phyloP scores from a whole-genome alignment of 352 stramenopile genomes.

The Phytophthora megakarya region DNA sequence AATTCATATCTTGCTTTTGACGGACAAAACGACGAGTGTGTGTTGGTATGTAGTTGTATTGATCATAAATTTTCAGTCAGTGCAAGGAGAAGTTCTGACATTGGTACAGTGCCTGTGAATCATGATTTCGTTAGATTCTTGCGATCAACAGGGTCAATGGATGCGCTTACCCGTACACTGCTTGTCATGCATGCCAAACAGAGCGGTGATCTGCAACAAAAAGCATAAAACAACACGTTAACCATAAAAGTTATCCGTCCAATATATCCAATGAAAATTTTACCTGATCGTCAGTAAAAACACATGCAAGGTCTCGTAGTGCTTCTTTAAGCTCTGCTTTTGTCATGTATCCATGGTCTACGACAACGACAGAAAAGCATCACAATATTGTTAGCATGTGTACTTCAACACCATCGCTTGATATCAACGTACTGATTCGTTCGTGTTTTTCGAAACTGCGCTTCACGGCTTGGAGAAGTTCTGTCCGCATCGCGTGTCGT shows the following conservation, averaged over 20 bases:
- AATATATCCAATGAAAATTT: background rate
- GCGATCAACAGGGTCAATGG: background rate
- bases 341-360: constrained; percentile 52
- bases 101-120: constrained; percentile 38
- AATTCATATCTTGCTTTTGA: too few species aligned
- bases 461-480: constrained; percentile 54
- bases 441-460: constrained; percentile 69
- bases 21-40: too few species aligned
- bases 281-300: constrained; percentile 71
- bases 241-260: background rate
- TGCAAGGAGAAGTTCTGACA: constrained; percentile 43
- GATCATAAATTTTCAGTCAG: constrained; percentile 18
- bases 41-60: background rate
- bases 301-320: constrained; percentile 49
- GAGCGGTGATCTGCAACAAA: constrained; percentile 40
- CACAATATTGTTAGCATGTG: background rate
- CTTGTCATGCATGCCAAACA: constrained; percentile 53
- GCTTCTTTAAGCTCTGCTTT: constrained; percentile 62
- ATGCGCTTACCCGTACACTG: constrained; percentile 41
- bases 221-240: background rate
- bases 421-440: constrained; percentile 37
- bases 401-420: background rate
- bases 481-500: constrained; percentile 49
- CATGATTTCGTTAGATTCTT: constrained; percentile 1
- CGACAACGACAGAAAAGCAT: background rate